phyloP scores from a whole-genome alignment of 768 basidiomycete species.

The Rhodotorula taiwanensis region DNA sequence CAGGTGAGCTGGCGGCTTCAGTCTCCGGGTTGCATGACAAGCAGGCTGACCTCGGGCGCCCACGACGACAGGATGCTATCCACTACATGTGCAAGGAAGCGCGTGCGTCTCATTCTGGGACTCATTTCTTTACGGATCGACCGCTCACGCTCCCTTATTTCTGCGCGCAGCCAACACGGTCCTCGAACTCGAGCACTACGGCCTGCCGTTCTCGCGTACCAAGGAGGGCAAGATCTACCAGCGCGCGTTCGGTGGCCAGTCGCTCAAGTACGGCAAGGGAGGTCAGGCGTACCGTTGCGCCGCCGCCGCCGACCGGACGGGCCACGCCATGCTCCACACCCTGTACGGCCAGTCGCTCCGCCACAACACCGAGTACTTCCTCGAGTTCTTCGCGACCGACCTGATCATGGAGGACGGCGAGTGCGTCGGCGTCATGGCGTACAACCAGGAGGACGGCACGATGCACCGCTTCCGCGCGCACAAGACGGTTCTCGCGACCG shows the following conservation, averaged over 20 bases:
- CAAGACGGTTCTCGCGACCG: constrained; percentile 96
- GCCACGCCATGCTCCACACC: constrained; percentile 95
- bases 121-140: too few species aligned
- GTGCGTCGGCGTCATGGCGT: constrained; percentile 96
- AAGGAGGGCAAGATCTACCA: constrained; percentile 99
- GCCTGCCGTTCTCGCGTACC: constrained; percentile 96
- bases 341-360: constrained; percentile 98
- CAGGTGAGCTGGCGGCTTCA: constrained; percentile 13
- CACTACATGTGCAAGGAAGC: constrained; percentile 99
- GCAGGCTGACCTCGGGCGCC: not conserved
- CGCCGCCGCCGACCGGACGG: constrained; percentile 96
- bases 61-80: constrained; percentile 72
- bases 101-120: constrained; percentile 55
- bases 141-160: not conserved
- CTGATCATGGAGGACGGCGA: constrained; percentile 97
- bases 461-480: constrained; percentile 96
- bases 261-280: constrained; percentile 91
- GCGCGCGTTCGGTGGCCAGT: constrained; percentile 97
- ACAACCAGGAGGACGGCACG: constrained; percentile 99
- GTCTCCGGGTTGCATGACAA: not conserved
- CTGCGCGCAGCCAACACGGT: constrained; percentile 16
- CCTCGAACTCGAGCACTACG: constrained; percentile 87
- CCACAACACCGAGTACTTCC: constrained; percentile 99
- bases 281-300: constrained; percentile 99
- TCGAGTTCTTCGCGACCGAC: constrained; percentile 96